Conservation (phyloP, 768 basidiomycete genomes). For the Pleurotus cornucopiae region DNA sequence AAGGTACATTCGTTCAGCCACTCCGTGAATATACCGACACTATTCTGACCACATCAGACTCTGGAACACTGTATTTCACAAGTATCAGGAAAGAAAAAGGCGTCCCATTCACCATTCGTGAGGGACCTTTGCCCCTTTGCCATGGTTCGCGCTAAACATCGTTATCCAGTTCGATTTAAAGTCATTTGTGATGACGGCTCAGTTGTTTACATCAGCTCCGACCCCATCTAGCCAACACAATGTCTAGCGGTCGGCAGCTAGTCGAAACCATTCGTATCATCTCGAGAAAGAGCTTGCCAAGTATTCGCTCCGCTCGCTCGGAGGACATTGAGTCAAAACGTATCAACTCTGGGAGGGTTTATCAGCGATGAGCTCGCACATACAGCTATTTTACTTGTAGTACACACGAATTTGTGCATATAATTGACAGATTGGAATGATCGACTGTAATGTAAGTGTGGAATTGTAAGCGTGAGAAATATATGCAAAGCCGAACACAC, state of each 20-base stretch:
- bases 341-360: too few relatives aligned
- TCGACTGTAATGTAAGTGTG: too few relatives aligned
- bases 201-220: constrained; percentile 36
- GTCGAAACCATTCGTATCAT: too few relatives aligned
- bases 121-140: constrained; percentile 22
- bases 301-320: too few relatives aligned
- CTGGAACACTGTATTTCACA: constrained; percentile 80
- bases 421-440: too few relatives aligned
- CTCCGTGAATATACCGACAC: neutral
- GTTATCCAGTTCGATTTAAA: constrained; percentile 54
- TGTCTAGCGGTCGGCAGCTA: too few relatives aligned
- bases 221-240: neutral
- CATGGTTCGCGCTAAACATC: neutral
- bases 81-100: constrained; percentile 78
- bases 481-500: constrained; percentile 1
- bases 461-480: constrained; percentile 1
- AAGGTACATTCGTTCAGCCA: constrained; percentile 36
- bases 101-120: constrained; percentile 62
- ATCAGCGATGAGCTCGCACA: too few relatives aligned
- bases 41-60: constrained; percentile 32
- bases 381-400: too few relatives aligned
- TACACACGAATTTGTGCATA: too few relatives aligned
- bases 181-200: constrained; percentile 62
- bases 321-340: too few relatives aligned
- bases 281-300: too few relatives aligned